Conservation (phyloP, 2,329 filamentous ascomycete genomes). For the Fusarium anthophilum region DNA sequence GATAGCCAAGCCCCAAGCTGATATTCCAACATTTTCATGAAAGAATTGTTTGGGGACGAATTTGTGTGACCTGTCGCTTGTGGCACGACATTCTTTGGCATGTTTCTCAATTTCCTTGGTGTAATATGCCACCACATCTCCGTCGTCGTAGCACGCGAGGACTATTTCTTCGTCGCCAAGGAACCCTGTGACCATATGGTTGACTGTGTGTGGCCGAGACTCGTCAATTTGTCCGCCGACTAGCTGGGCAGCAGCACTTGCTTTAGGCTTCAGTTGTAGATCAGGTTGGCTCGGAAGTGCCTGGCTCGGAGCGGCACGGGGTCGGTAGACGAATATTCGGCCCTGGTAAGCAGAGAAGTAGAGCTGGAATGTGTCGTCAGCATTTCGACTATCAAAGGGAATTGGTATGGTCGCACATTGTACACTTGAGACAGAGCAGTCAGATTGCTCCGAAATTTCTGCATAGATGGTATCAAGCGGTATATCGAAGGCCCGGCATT, state of each 20-base stretch:
- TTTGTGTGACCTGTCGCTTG: slow-evolving; percentile 1
- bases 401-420: slow-evolving; percentile 53
- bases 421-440: slow-evolving; percentile 66
- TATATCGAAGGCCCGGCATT: slow-evolving; percentile 41
- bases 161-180: slow-evolving; percentile 76
- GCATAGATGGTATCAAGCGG: slow-evolving; percentile 46
- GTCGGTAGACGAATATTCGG: slow-evolving; percentile 66
- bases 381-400: background rate
- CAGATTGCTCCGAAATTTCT: slow-evolving; percentile 62
- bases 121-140: slow-evolving; percentile 78
- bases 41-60: slow-evolving; percentile 66
- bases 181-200: slow-evolving; percentile 74
- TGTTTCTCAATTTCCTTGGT: slow-evolving; percentile 61
- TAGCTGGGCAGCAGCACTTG: slow-evolving; percentile 50
- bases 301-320: slow-evolving; percentile 56
- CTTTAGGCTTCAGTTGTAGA: slow-evolving; percentile 58
- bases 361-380: slow-evolving; percentile 51
- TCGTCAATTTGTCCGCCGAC: slow-evolving; percentile 64
- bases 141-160: slow-evolving; percentile 75
- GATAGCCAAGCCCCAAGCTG: slow-evolving; percentile 89
- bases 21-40: slow-evolving; percentile 76
- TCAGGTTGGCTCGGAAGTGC: slow-evolving; percentile 59
- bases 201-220: slow-evolving; percentile 68
- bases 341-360: slow-evolving; percentile 69
- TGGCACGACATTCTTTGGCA: slow-evolving; percentile 46